Base-by-base conservation (phyloP, 2,329 filamentous ascomycete species). In the Penicillium fuscoglaucum region DNA sequence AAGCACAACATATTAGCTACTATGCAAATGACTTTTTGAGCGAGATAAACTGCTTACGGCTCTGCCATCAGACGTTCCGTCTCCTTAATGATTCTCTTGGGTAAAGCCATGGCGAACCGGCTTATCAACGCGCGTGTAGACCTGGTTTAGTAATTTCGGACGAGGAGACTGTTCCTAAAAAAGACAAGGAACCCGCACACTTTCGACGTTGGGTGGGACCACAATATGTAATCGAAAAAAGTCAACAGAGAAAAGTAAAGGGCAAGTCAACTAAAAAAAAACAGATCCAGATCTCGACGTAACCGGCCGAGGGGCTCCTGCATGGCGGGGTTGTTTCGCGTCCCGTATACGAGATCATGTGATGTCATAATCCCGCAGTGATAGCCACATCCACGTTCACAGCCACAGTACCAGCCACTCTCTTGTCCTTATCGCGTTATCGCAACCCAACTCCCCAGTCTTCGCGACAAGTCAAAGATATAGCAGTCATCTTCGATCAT, bases 21-120 rank as follows among this genome's bases (percentile, higher is more conserved):
- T 17, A 19, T 28, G 13, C 31, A 29, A 40, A 29, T 29, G 9
- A 21, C 1, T 21, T 35, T n/a, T 21, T 45, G 4, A 15, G 43
- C 1, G 19, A 31, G n/a, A 28, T 17, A 31, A 17, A 44, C 49
- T 48, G 74, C 90, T 78, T 84, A 96, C 91, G 95, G 95, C 79
- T 99, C 95, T 63, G 91, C 90, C 86, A 96, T 93, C 68, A 99
- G 85, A 72, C 95, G 88, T 80, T 99, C 93, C 21, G 95, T 99
- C 85, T 99, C 96, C 80, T 99, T 99, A 73, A 98, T 85, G 72
- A 99, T 99, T 74, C 95, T 85, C 83, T 99, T 99, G 33, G 95
- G 93, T 66, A 99, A 83, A 63, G 91, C 87, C 90, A 78, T 78
- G 60, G 66, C 67, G 58, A 60, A 55, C 61, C 62, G 62, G 58